Evolutionary conservation across 352 stramenopile genomes (phyloP), one percentile per base, ranked within the genome.

Genomic region (Globisporangium apiculatum): DNA sequence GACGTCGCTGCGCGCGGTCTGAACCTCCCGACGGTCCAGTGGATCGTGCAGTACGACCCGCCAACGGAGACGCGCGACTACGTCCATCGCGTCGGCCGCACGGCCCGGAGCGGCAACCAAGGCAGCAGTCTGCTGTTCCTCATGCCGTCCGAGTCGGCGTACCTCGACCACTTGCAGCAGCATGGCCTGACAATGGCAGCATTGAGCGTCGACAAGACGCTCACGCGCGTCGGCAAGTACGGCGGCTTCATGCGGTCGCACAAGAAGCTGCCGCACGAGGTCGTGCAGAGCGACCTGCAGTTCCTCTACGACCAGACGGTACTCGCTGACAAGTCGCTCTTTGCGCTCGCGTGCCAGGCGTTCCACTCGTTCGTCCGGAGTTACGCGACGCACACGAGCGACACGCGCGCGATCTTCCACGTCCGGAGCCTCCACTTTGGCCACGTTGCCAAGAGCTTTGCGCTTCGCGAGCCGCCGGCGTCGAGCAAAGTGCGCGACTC

Each of bases 1-100:
- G 97, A 99, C 80, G 96, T 99, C 12, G 97, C 97, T 7, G 91
- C 97, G 12, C 86, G 97, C 65, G 98, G 98, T 51, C 78, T 99
- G 14, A 98, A 99, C 74, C 95, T 99, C 73, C 89, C 87, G 24
- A 94, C 98, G 41, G 95, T 99, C 15, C 95, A 95, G 49, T 93
- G 91, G 81, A 92, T 96, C 75, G 92, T 99, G 46, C 98, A 99
- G 66, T 99, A 98, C 75, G 97, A 99, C 71, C 89, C 98, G 41
- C 96, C 97, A 12, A 98, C 90, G 40, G 98, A 99, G 78, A 98
- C 98, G 43, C 96, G 98, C 53, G 93, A 98, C 72, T 99, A 99
- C 73, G 96, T 99, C 10, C 98, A 99, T 79, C 87, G 98, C 62
- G 98, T 99, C 64, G 98, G 98, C 43, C 95, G 97, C 68, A 99